Evolutionary conservation across 352 stramenopile genomes (phyloP), one percentile per base, ranked within the genome.

Genomic region (Albugo laibachii): DNA sequence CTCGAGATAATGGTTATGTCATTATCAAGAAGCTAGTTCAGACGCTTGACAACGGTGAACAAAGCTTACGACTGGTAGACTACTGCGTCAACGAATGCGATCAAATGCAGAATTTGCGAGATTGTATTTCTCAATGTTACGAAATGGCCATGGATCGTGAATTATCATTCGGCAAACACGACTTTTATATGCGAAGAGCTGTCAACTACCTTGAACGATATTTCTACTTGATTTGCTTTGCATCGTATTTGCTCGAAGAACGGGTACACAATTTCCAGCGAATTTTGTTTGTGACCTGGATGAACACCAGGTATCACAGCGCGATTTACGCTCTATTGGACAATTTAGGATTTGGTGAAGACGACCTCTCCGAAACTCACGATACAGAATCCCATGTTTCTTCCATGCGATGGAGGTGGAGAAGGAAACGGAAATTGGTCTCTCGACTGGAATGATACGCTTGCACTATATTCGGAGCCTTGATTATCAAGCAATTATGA

Each of bases 121-220:
- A 91, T 45, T 87, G 74, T 49, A 87, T 91, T 36, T 70, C 68
- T 6, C 66, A 85, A 52, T 84, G 69, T 47, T 71, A 75, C 8
- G 74, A 91, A 38, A 49, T 87, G 19, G 74, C 77, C 0, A 66
- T 80, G 37, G 77, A 91, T 53, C 61, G 66, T 13, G 73, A 83
- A 48, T 55, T 91, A 5, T 54, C 65, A 12, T 71, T 50, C 31
- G 31, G 61, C 20, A 86, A 87, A 55, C 72, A 78, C 18, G 74
- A 91, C 42, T 75, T 69, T 49, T 85, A 82, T 58, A 87, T 89
- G 75, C 57, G 78, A 24, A 69, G 80, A 15, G 69, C 72, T 11
- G 79, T 93, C 38, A 91, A 93, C 53, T 93, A 93, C 57, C 62
- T 92, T 10, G 76, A 89, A 49, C 62, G 80, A 14, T 93, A 91